These are phyloP conservation scores for Metarhizium guizhouense DNA, from an alignment of 2,329 filamentous ascomycete species.

Conservation along the genomic window DNA sequence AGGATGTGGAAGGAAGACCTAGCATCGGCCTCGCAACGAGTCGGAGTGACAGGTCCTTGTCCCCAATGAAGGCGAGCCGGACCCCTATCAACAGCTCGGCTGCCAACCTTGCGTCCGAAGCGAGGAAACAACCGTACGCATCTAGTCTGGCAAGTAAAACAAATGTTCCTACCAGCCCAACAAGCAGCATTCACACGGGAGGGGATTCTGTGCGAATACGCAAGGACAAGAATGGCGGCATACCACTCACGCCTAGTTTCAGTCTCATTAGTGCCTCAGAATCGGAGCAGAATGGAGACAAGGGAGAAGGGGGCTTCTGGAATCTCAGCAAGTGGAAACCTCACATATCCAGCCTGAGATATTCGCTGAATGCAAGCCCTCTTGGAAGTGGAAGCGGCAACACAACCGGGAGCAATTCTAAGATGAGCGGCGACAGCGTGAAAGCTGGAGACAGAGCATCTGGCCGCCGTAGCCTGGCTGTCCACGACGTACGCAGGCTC, in stretches of 20 bases:
- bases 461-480: conserved; percentile 21
- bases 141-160: conserved; percentile 16
- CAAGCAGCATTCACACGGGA: conserved; percentile 21
- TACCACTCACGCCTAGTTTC: conserved; percentile 48
- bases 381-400: conserved; percentile 11
- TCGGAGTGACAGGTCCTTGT: conserved; percentile 46
- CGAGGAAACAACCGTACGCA: conserved; percentile 34
- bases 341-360: conserved; percentile 25
- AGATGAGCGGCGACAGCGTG: conserved; percentile 12
- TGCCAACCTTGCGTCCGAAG: conserved; percentile 35
- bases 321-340: conserved; percentile 46
- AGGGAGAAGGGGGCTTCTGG: conserved; percentile 43
- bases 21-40: conserved; percentile 29
- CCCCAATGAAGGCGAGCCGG: conserved; percentile 37
- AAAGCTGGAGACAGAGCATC: conserved; percentile 24
- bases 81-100: conserved; percentile 27
- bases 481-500: conserved; percentile 18
- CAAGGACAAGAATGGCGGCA: conserved; percentile 18
- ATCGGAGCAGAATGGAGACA: conserved; percentile 29
- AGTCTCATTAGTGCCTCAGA: conserved; percentile 31
- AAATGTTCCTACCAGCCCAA: conserved; percentile 28
- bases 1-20: conserved; percentile 44
- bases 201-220: conserved; percentile 14
- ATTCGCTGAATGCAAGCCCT: conserved; percentile 16
- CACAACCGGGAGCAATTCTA: conserved; percentile 14